phyloP scores from a whole-genome alignment of 768 basidiomycete species.

The Russula compacta region DNA sequence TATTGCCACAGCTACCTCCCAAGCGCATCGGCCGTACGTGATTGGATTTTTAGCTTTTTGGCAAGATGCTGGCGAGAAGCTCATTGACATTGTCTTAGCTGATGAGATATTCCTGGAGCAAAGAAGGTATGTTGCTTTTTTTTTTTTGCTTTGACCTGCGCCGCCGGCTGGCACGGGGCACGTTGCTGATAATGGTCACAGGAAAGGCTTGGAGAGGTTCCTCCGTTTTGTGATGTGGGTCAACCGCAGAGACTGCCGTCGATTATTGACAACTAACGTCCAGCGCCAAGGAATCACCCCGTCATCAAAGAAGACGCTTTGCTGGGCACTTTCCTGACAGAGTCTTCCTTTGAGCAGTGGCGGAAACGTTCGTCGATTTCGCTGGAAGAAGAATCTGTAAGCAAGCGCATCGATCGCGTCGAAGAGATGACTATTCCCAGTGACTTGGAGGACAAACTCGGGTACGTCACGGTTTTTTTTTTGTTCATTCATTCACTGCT shows the following conservation, averaged over 20 bases:
- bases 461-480: conserved; percentile 32
- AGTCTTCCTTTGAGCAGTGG: conserved; percentile 81
- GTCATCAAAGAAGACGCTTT: conserved; percentile 83
- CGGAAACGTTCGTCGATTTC: conserved; percentile 68
- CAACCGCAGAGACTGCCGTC: background rate
- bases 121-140: conserved; percentile 44
- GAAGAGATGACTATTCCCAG: conserved; percentile 92
- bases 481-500: background rate
- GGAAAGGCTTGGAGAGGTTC: conserved; percentile 73
- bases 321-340: conserved; percentile 70
- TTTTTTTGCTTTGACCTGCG: background rate
- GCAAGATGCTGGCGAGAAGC: background rate
- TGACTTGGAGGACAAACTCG: conserved; percentile 85
- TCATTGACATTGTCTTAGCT: conserved; percentile 34
- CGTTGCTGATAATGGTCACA: conserved; percentile 24
- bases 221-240: conserved; percentile 70
- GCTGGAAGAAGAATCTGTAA: conserved; percentile 80
- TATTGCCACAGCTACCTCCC: conserved; percentile 81
- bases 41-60: background rate
- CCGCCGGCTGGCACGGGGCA: background rate
- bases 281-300: conserved; percentile 67
- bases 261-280: conserved; percentile 7
- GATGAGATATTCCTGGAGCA: conserved; percentile 91
- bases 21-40: conserved; percentile 83
- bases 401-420: conserved; percentile 66